Evolutionary conservation across 2,329 filamentous ascomycete species (phyloP).

Genomic region (Zasmidium citrigriseum): DNA sequence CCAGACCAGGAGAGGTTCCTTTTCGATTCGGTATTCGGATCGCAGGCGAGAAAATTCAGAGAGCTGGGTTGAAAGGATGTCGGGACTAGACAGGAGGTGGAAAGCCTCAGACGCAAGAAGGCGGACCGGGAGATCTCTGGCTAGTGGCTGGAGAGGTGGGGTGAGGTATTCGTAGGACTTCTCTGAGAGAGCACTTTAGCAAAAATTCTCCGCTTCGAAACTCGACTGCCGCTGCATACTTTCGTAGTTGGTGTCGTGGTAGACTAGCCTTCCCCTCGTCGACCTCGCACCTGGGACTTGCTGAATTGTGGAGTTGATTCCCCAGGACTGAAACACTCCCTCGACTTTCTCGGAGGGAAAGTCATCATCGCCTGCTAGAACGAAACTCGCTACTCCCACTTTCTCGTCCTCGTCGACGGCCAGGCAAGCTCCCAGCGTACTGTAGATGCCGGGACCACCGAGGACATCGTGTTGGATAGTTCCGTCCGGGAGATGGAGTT

Average conservation of each 20-base stretch:
- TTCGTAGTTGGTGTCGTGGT: slow-evolving; percentile 9
- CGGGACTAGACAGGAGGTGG: slow-evolving; percentile 29
- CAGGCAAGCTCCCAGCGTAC: slow-evolving; percentile 15
- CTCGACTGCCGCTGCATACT: no score
- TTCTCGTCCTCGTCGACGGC: slow-evolving; percentile 1
- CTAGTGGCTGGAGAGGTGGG: slow-evolving; percentile 11
- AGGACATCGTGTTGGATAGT: slow-evolving; percentile 9
- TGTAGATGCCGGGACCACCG: slow-evolving; percentile 10
- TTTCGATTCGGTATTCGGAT: slow-evolving; percentile 5
- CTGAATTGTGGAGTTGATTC: slow-evolving; percentile 8
- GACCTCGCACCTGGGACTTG: slow-evolving; percentile 2
- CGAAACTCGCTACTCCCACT: slow-evolving; percentile 7
- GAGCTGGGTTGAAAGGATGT: slow-evolving; percentile 20
- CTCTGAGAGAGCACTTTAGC: slow-evolving; percentile 1
- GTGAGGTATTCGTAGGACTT: slow-evolving; percentile 16
- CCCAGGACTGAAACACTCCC: slow-evolving; percentile 2
- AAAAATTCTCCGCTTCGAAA: no score
- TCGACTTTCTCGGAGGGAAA: slow-evolving; percentile 12
- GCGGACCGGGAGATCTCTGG: slow-evolving; percentile 8
- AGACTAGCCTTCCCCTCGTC: slow-evolving; percentile 14
- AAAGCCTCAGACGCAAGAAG: slow-evolving; percentile 19
- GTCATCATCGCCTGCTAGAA: slow-evolving; percentile 16
- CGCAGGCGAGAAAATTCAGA: slow-evolving; percentile 8
- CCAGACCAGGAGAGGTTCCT: slow-evolving; percentile 28
- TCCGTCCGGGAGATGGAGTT: slow-evolving; percentile 13